Evolutionary conservation across 2,329 filamentous ascomycete species (phyloP).

Genomic region (Alternaria postmessia): DNA sequence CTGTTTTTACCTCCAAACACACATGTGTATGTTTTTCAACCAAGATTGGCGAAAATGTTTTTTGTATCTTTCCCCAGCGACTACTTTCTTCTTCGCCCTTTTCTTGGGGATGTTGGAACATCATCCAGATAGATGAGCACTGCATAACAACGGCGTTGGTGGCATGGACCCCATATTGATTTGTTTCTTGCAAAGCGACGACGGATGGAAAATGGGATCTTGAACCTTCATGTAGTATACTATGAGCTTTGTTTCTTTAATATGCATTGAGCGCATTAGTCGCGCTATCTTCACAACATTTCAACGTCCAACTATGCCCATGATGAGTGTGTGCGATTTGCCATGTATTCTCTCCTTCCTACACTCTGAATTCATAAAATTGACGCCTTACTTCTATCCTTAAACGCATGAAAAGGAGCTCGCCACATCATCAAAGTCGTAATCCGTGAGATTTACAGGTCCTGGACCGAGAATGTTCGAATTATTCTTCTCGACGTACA

Average conservation of each 20-base stretch:
- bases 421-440: constrained; percentile 25
- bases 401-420: constrained; percentile 9
- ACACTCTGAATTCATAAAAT: not conserved
- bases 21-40: constrained; percentile 10
- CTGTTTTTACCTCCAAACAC: not conserved
- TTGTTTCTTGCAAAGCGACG: constrained; percentile 4
- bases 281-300: not conserved
- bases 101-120: constrained; percentile 4
- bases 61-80: constrained; percentile 6
- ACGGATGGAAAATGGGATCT: constrained; percentile 9
- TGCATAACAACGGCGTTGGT: constrained; percentile 27
- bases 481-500: constrained; percentile 33
- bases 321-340: not conserved
- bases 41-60: constrained; percentile 25
- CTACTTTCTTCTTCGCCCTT: not conserved
- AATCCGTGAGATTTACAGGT: constrained; percentile 28
- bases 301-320: not conserved
- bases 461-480: constrained; percentile 29
- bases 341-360: not conserved
- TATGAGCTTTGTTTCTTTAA: constrained; percentile 5
- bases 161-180: constrained; percentile 2
- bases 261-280: constrained; percentile 1
- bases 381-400: not conserved
- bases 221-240: constrained; percentile 14
- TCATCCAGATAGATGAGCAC: constrained; percentile 16